phyloP scores from a whole-genome alignment of 805 yeast species.

The Candida multigemmis region DNA sequence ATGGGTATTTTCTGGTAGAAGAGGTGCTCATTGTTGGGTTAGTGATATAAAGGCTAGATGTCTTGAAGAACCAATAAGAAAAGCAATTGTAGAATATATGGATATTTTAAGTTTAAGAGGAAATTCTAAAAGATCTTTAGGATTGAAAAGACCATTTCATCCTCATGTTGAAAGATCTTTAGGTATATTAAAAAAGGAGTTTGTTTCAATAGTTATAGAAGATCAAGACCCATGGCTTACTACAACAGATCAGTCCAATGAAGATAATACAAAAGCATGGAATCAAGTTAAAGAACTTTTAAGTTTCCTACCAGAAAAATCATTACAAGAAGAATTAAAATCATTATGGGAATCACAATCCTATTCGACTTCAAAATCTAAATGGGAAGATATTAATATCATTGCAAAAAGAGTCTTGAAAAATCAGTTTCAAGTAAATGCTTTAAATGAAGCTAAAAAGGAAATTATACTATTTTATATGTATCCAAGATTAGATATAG shows the following conservation, averaged over 20 bases:
- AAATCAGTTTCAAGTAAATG: slow-evolving; percentile 35
- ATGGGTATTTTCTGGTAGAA: slow-evolving; percentile 97
- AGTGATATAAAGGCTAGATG: slow-evolving; percentile 76
- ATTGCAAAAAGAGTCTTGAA: slow-evolving; percentile 40
- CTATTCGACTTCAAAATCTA: slow-evolving; percentile 41
- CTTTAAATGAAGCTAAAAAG: slow-evolving; percentile 62
- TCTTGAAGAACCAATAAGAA: slow-evolving; percentile 64
- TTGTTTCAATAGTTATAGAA: slow-evolving; percentile 54
- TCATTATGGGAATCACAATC: slow-evolving; percentile 44
- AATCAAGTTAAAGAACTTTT: slow-evolving; percentile 43
- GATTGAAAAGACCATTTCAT: slow-evolving; percentile 72
- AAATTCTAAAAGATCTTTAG: slow-evolving; percentile 18
- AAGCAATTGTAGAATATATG: slow-evolving; percentile 76
- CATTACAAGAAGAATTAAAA: slow-evolving; percentile 42
- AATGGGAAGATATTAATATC: slow-evolving; percentile 72
- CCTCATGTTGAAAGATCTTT: slow-evolving; percentile 79
- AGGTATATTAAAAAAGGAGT: slow-evolving; percentile 53
- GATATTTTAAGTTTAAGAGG: slow-evolving; percentile 53
- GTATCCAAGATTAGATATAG: slow-evolving; percentile 90
- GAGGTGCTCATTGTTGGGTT: slow-evolving; percentile 99
- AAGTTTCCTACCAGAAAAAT: slow-evolving; percentile 54
- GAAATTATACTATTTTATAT: slow-evolving; percentile 71
- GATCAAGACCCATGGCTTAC: slow-evolving; percentile 84
- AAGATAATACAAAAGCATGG: slow-evolving; percentile 40
- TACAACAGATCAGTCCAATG: slow-evolving; percentile 13